Evolutionary conservation across 164 flowering plant species (phyloP).

Genomic region (Aristolochia fimbriata): DNA sequence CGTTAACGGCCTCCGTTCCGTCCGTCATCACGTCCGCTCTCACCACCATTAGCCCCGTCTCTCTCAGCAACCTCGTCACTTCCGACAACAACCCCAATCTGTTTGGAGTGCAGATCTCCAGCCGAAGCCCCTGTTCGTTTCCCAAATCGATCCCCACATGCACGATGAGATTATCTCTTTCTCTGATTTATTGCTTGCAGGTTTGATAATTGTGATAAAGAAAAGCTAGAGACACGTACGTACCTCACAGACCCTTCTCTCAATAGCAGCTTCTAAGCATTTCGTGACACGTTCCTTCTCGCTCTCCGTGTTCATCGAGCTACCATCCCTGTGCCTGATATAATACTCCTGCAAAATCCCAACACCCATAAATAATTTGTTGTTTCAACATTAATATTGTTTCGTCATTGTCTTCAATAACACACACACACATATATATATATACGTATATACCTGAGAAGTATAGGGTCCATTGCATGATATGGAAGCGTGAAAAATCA

Average conservation of each 20-base stretch:
- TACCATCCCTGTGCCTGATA: slow-evolving; percentile 67
- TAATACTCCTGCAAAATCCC: slow-evolving; percentile 52
- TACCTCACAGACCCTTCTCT: slow-evolving; percentile 80
- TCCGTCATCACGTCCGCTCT: slow-evolving; percentile 82
- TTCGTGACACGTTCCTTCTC: slow-evolving; percentile 65
- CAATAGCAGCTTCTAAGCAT: slow-evolving; percentile 65
- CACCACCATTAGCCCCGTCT: slow-evolving; percentile 80
- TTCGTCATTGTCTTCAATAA: no score
- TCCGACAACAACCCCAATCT: slow-evolving; percentile 65
- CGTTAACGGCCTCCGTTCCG: slow-evolving; percentile 38
- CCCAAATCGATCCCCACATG: no score
- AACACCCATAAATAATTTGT: neutral
- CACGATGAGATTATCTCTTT: no score
- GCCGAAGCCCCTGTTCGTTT: slow-evolving; percentile 26
- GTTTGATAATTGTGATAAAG: no score
- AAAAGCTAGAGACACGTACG: no score
- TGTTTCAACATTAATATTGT: no score
- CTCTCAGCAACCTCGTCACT: slow-evolving; percentile 82
- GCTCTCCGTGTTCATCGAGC: slow-evolving; percentile 67
- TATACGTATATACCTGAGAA: slow-evolving; percentile 16
- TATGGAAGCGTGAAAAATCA: slow-evolving; percentile 27
- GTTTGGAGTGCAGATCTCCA: slow-evolving; percentile 29
- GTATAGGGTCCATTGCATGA: slow-evolving; percentile 10
- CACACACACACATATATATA: no score
- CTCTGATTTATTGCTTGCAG: no score